These are phyloP conservation scores for Pythium folliculosum DNA, from an alignment of 352 stramenopile species.

Conservation along the genomic window DNA sequence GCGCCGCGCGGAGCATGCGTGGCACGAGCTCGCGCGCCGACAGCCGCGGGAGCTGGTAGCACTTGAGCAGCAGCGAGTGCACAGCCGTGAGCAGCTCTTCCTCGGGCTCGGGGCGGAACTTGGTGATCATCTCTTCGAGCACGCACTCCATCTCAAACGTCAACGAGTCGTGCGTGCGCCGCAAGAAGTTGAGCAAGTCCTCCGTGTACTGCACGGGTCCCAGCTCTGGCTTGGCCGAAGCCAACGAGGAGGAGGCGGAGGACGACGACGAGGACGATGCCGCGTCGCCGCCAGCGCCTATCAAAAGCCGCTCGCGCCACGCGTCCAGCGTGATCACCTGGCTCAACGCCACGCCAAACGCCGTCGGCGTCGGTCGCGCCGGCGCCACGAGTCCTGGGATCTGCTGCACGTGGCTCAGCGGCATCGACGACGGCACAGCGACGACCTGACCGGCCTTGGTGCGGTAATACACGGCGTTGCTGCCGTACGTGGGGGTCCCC, in stretches of 20 bases:
- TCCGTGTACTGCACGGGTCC: constrained; percentile 89
- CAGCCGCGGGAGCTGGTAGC: constrained; percentile 83
- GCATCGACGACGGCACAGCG: constrained; percentile 59
- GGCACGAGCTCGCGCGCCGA: constrained; percentile 79
- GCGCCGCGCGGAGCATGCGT: constrained; percentile 88
- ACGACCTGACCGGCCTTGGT: constrained; percentile 84
- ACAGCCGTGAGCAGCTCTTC: constrained; percentile 97
- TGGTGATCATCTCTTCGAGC: constrained; percentile 98
- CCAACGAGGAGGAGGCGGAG: background rate
- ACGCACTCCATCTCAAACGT: constrained; percentile 97
- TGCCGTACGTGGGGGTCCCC: constrained; percentile 28
- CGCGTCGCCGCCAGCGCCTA: constrained; percentile 3
- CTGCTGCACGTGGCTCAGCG: constrained; percentile 62
- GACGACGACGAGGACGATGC: background rate
- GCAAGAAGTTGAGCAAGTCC: constrained; percentile 95
- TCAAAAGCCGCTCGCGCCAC: constrained; percentile 51
- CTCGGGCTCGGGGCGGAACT: constrained; percentile 96
- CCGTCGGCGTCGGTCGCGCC: constrained; percentile 54
- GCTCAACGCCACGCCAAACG: constrained; percentile 66
- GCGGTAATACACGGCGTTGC: constrained; percentile 63
- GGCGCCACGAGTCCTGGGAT: constrained; percentile 75
- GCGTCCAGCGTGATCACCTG: constrained; percentile 69
- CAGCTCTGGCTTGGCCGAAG: constrained; percentile 60
- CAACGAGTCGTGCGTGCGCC: constrained; percentile 84
- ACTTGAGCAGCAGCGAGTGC: constrained; percentile 95